Evolutionary conservation across 345 rosid species (phyloP).

Genomic region (Syzygium oleosum): DNA sequence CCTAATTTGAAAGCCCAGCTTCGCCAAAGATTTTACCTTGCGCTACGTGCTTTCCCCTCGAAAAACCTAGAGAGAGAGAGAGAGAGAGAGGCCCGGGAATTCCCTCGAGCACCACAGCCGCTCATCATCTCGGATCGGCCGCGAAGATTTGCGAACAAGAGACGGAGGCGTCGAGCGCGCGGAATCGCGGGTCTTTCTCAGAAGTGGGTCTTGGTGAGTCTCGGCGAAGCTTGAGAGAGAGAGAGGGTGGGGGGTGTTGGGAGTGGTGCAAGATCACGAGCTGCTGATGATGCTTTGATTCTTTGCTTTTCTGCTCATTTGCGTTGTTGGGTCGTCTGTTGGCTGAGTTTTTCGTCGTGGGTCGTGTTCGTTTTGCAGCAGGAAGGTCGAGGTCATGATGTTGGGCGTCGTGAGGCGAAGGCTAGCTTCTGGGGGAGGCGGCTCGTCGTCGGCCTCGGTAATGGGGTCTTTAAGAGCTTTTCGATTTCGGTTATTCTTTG

Average conservation of each 20-base stretch:
- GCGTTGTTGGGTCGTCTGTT: background rate
- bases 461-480: background rate
- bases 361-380: background rate
- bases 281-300: background rate
- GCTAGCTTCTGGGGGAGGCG: slow-evolving; percentile 6
- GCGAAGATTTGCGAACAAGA: background rate
- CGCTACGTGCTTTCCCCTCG: background rate
- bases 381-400: slow-evolving; percentile 5
- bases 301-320: background rate
- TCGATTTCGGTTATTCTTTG: background rate
- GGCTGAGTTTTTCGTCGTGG: background rate
- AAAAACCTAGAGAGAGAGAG: background rate
- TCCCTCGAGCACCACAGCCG: background rate
- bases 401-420: slow-evolving; percentile 9
- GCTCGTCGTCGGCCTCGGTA: slow-evolving; percentile 1
- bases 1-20: background rate
- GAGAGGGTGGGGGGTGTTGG: background rate
- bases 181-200: background rate
- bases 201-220: background rate
- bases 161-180: background rate
- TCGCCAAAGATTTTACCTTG: background rate
- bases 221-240: background rate
- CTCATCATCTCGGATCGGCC: background rate
- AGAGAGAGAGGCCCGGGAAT: background rate
- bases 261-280: background rate